phyloP scores from a whole-genome alignment of 2,329 filamentous ascomycete species.

The Hansfordia pulvinata region DNA sequence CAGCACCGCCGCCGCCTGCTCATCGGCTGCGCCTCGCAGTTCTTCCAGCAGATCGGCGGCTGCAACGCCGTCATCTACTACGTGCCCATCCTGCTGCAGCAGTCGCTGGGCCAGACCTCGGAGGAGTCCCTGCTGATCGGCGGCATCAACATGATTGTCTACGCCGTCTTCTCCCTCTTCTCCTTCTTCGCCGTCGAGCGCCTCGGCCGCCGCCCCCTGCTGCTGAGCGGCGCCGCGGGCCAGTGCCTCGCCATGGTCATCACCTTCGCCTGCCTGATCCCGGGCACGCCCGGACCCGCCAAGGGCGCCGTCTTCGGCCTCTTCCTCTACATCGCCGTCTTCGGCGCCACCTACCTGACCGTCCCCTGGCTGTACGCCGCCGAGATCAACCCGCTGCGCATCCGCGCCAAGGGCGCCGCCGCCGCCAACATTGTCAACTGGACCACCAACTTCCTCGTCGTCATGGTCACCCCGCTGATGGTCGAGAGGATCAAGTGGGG shows the following conservation, averaged over 20 bases:
- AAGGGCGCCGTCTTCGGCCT: slow-evolving; percentile 17
- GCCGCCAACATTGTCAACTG: slow-evolving; percentile 1
- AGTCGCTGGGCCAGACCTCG: not conserved
- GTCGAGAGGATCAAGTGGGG: slow-evolving; percentile 34
- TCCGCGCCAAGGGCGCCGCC: not conserved
- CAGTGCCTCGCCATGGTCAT: slow-evolving; percentile 20
- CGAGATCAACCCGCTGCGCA: slow-evolving; percentile 1
- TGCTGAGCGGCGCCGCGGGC: slow-evolving; percentile 2
- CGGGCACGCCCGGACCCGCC: slow-evolving; percentile 25
- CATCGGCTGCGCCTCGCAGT: not conserved
- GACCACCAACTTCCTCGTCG: slow-evolving; percentile 5
- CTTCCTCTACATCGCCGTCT: slow-evolving; percentile 1
- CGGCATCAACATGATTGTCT: slow-evolving; percentile 9
- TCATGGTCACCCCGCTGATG: slow-evolving; percentile 29
- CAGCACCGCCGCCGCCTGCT: slow-evolving; percentile 2
- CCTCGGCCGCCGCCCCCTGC: slow-evolving; percentile 1
- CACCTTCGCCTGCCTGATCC: slow-evolving; percentile 26
- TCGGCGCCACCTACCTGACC: not conserved
- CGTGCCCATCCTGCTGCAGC: slow-evolving; percentile 1
- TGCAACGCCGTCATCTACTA: slow-evolving; percentile 2
- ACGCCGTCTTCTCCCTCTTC: slow-evolving; percentile 3
- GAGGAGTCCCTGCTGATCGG: slow-evolving; percentile 1
- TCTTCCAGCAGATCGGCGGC: slow-evolving; percentile 1
- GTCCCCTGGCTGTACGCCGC: slow-evolving; percentile 1
- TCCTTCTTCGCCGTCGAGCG: slow-evolving; percentile 1